Conservation (phyloP, 305 asterid species). For the Ajuga reptans region DNA sequence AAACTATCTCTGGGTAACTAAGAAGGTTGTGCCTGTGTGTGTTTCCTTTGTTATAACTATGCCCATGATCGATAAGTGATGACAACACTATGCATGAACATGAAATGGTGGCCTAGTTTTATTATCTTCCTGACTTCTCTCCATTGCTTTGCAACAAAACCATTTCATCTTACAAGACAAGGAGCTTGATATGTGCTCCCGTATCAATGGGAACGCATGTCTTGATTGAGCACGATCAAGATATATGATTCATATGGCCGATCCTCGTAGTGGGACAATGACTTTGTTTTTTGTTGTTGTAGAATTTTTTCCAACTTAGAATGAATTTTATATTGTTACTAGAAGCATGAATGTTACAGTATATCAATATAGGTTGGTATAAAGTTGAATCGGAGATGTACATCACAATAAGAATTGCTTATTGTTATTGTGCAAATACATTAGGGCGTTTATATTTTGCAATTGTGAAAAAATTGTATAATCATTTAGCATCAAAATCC, state of each 20-base stretch:
- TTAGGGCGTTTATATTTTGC: neutral
- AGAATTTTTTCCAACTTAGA: neutral
- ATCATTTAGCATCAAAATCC: slow-evolving; percentile 1
- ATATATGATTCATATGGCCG: neutral
- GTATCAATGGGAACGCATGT: neutral
- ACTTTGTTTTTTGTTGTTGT: neutral
- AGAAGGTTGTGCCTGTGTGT: too few relatives aligned
- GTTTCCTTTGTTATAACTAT: too few relatives aligned
- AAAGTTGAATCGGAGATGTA: too few relatives aligned
- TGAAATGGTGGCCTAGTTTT: too few relatives aligned
- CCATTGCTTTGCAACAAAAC: too few relatives aligned
- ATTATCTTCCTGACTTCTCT: too few relatives aligned
- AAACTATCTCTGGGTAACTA: too few relatives aligned
- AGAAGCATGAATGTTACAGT: neutral
- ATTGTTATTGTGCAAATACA: neutral
- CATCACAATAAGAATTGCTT: neutral
- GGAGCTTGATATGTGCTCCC: too few relatives aligned
- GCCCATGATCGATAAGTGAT: too few relatives aligned
- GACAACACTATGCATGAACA: too few relatives aligned
- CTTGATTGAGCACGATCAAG: neutral
- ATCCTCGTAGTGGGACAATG: neutral
- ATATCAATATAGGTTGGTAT: neutral
- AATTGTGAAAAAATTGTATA: neutral
- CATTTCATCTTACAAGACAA: too few relatives aligned
- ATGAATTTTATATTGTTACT: neutral